A percentile compares a stretch with the other conserved stretches of the same genome.
These are phyloP conservation scores for Pythium myriotylum DNA, from an alignment of 352 stramenopile species.

Conservation along the genomic window DNA sequence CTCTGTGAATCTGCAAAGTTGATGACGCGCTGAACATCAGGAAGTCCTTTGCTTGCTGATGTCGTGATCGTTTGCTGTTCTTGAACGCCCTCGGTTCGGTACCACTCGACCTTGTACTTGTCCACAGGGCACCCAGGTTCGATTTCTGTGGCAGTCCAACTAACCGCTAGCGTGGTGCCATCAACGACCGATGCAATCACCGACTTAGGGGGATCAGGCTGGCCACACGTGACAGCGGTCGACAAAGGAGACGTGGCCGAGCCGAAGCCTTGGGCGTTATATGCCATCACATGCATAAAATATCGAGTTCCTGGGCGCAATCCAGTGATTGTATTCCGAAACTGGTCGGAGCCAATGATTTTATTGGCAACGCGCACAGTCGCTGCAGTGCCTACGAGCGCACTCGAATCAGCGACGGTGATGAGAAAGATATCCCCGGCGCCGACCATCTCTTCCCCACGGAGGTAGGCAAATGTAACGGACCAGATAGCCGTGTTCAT, in stretches of 20 bases:
- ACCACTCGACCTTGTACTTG: slow-evolving; percentile 82
- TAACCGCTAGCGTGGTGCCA: slow-evolving; percentile 54
- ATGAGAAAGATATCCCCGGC: slow-evolving; percentile 90
- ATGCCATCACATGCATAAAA: slow-evolving; percentile 83
- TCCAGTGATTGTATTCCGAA: slow-evolving; percentile 60
- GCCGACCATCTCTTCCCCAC: slow-evolving; percentile 90
- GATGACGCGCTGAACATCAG: slow-evolving; percentile 62
- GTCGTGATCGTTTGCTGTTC: slow-evolving; percentile 82
- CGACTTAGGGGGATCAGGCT: slow-evolving; percentile 47
- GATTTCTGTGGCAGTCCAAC: slow-evolving; percentile 42
- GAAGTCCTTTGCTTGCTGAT: slow-evolving; percentile 62
- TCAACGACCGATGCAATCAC: slow-evolving; percentile 56
- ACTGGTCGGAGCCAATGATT: slow-evolving; percentile 91
- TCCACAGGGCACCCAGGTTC: slow-evolving; percentile 49
- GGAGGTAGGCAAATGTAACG: slow-evolving; percentile 93
- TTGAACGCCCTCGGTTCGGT: slow-evolving; percentile 47
- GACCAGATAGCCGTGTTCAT: slow-evolving; percentile 88
- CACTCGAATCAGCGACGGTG: slow-evolving; percentile 44
- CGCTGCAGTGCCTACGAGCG: slow-evolving; percentile 66
- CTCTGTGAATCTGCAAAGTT: slow-evolving; percentile 62
- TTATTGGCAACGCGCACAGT: slow-evolving; percentile 76
- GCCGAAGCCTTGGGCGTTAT: slow-evolving; percentile 70
- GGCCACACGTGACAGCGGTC: slow-evolving; percentile 51
- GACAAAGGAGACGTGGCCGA: slow-evolving; percentile 62
- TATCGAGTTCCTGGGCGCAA: slow-evolving; percentile 62